A percentile compares a stretch with the other conserved stretches of the same genome.
Evolutionary conservation across 2,329 filamentous ascomycete species (phyloP).

Genomic region (Sporothrix phasma): DNA sequence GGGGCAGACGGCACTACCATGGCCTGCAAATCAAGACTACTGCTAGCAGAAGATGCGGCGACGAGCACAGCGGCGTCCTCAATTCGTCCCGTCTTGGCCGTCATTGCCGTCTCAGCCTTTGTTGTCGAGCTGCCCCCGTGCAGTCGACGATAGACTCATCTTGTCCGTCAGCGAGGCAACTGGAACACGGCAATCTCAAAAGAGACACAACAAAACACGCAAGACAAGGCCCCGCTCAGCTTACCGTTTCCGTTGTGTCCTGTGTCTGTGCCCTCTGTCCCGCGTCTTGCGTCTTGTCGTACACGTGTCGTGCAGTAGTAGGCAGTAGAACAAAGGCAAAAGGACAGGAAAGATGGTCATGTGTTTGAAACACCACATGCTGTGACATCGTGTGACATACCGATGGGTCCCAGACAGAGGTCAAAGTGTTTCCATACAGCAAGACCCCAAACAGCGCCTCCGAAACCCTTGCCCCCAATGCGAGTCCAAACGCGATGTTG

Average conservation of each 20-base stretch:
- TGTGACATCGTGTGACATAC: background rate
- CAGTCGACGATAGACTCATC: background rate
- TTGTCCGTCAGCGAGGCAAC: background rate
- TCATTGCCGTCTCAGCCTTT: too few species aligned
- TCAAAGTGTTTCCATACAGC: too few species aligned
- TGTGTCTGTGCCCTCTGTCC: background rate
- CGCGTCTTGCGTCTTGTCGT: too few species aligned
- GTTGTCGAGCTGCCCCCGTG: background rate
- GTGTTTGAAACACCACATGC: background rate
- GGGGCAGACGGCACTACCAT: background rate
- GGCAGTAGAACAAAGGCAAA: background rate
- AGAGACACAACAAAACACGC: background rate
- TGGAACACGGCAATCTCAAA: background rate
- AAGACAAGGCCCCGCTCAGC: background rate
- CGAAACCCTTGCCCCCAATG: background rate
- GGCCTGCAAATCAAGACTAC: constrained; percentile 5
- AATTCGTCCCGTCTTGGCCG: background rate
- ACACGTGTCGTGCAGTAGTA: background rate
- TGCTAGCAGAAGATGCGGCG: constrained; percentile 1
- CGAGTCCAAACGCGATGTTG: background rate
- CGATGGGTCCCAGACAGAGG: background rate
- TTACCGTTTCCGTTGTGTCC: background rate
- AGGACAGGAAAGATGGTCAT: background rate
- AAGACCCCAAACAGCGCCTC: background rate
- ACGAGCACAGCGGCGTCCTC: background rate